phyloP scores from a whole-genome alignment of 108 stramenopile genomes.

The Stephanodiscus triporus region DNA sequence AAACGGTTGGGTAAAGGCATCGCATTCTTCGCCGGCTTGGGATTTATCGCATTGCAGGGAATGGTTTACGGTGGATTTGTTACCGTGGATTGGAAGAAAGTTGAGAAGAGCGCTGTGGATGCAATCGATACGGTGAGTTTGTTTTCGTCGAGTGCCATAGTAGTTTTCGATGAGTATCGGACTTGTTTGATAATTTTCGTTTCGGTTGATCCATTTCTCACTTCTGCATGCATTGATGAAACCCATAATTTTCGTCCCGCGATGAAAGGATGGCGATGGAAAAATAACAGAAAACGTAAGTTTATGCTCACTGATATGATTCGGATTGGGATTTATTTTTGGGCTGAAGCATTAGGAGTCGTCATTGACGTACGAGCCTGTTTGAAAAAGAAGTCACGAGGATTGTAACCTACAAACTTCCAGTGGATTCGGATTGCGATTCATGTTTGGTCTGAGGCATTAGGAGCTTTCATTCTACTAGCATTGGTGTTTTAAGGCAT shows the following conservation, averaged over 20 bases:
- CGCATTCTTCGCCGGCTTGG: slow-evolving; percentile 76
- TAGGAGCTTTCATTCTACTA: not conserved
- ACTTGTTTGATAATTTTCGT: slow-evolving; percentile 7
- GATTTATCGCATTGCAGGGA: slow-evolving; percentile 77
- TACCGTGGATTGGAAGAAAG: slow-evolving; percentile 86
- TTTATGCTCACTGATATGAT: not conserved
- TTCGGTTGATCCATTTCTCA: not conserved
- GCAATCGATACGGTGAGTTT: slow-evolving; percentile 65
- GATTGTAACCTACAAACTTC: slow-evolving; percentile 79
- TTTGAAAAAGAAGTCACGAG: slow-evolving; percentile 79
- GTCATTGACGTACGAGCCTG: slow-evolving; percentile 81
- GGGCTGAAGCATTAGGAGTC: too few relatives aligned
- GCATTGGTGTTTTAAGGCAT: too few relatives aligned
- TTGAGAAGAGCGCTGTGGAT: slow-evolving; percentile 65
- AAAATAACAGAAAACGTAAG: slow-evolving; percentile 30
- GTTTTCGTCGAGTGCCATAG: slow-evolving; percentile 1
- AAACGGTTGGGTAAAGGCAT: slow-evolving; percentile 81
- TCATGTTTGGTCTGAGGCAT: slow-evolving; percentile 71
- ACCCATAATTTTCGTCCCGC: not conserved
- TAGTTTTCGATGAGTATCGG: not conserved
- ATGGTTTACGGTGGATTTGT: slow-evolving; percentile 76
- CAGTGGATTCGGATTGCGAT: slow-evolving; percentile 86
- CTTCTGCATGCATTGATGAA: not conserved
- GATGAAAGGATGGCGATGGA: slow-evolving; percentile 38
- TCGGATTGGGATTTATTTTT: too few relatives aligned